Evolutionary conservation across 2,329 filamentous ascomycete species (phyloP).

Genomic region (Talaromyces sp.): DNA sequence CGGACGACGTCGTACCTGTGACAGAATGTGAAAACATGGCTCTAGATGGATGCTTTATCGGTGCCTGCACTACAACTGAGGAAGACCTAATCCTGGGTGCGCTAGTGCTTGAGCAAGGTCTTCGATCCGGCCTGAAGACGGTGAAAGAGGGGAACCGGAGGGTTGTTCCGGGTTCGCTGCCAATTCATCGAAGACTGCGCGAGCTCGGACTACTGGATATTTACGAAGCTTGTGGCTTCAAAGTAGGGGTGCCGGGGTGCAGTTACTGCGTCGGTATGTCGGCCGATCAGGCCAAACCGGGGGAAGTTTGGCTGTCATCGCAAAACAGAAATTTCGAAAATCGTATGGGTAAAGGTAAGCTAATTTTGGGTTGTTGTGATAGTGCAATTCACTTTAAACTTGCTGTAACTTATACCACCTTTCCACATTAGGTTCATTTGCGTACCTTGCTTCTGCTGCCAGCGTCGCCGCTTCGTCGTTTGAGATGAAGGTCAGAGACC

Average conservation of each 20-base stretch:
- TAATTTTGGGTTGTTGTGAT: too few species aligned
- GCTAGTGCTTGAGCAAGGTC: conserved; percentile 40
- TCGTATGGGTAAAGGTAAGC: conserved; percentile 41
- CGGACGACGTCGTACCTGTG: conserved; percentile 45
- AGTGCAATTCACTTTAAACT: not conserved
- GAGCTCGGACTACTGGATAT: conserved; percentile 35
- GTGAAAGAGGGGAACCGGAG: conserved; percentile 35
- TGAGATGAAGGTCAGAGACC: conserved; percentile 43
- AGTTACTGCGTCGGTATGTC: conserved; percentile 46
- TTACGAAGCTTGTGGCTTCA: conserved; percentile 43
- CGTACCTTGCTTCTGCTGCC: conserved; percentile 45
- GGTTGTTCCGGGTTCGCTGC: conserved; percentile 42
- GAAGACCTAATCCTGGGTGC: conserved; percentile 45
- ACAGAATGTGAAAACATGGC: conserved; percentile 29
- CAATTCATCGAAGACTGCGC: conserved; percentile 38
- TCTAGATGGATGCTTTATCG: conserved; percentile 47
- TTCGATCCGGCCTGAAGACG: conserved; percentile 32
- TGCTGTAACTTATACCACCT: not conserved
- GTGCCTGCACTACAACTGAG: conserved; percentile 47
- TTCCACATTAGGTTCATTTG: conserved; percentile 37
- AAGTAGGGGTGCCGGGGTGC: conserved; percentile 43
- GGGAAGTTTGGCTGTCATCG: conserved; percentile 45
- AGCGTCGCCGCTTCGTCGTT: conserved; percentile 49
- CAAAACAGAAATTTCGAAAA: conserved; percentile 50
- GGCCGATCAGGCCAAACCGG: conserved; percentile 40